Evolutionary conservation across 2,329 filamentous ascomycete species (phyloP), one percentile per base, ranked within the genome.

Genomic region (Cercospora sesami): DNA sequence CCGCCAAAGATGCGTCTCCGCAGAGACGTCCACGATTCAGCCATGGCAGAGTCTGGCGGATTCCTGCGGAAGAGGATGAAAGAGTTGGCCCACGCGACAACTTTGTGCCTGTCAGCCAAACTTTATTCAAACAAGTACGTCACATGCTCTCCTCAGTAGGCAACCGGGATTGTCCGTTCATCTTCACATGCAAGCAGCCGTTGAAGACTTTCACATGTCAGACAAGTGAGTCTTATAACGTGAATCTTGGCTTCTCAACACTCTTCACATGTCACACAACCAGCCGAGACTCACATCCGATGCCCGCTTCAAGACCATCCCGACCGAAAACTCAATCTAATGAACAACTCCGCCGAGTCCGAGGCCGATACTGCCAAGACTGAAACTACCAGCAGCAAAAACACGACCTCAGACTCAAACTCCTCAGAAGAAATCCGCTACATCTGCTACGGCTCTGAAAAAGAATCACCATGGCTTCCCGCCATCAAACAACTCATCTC

Each of bases 401-500:
- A 62, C 1, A 21, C 21, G 26, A 31, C 53, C 2, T 30, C 26
- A 18, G n/a, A 30, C 14, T 57, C 53, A n/a, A 7, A 5, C 3
- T 30, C 51, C 55, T n/a, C 18, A 36, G 33, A 39, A 45, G 65
- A 68, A 21, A 60, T 73, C 23, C 82, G 80, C 71, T 90, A 89
- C 77, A 78, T 87, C 68, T 86, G 86, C 74, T 91, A 90, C 77
- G 83, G 87, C 69, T 79, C 80, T 64, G 78, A 83, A 60, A 86
- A 87, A 72, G 89, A 90, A 76, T 84, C 86, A 63, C 81, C 83
- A 65, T 89, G 95, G 78, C 88, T 99, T 51, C 89, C 93, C 39
- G 89, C 93, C 51, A 97, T 99, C 80, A 90, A 94, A 65, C 90
- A 94, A 66, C 83, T 99, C 77, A 99, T 99, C 76, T 95, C 94